Evolutionary conservation across 129 eudicot genomes (phyloP).

Genomic region (Tagetes erecta): DNA sequence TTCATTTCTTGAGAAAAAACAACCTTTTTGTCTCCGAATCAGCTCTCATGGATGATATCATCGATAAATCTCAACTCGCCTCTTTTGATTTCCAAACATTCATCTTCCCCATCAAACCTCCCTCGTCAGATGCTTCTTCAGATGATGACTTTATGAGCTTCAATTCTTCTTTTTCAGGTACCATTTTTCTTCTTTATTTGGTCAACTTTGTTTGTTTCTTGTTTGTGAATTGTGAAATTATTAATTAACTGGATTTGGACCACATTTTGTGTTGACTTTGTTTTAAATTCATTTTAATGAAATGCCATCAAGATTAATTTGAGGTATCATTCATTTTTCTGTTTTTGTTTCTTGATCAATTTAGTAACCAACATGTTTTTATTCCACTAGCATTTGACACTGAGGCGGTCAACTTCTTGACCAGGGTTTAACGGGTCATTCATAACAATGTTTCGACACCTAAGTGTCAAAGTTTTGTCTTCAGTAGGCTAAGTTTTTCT

Average conservation of each 20-base stretch:
- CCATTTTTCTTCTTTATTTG: not conserved
- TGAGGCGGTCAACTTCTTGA: too few species aligned
- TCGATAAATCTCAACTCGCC: constrained; percentile 52
- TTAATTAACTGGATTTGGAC: constrained; percentile 29
- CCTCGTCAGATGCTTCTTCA: constrained; percentile 53
- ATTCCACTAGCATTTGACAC: too few species aligned
- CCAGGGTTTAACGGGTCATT: too few species aligned
- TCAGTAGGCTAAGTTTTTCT: too few species aligned
- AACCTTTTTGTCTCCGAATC: constrained; percentile 66
- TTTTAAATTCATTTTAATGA: constrained; percentile 10
- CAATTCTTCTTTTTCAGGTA: constrained; percentile 63
- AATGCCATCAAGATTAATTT: constrained; percentile 8
- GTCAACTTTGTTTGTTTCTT: not conserved
- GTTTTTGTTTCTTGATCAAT: not conserved
- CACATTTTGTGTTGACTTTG: constrained; percentile 16
- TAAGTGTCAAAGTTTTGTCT: too few species aligned
- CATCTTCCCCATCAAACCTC: constrained; percentile 54
- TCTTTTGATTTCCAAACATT: constrained; percentile 63
- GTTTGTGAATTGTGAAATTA: constrained; percentile 1
- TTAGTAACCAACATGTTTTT: too few species aligned
- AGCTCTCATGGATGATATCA: constrained; percentile 76
- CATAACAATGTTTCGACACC: too few species aligned
- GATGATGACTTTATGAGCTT: constrained; percentile 80
- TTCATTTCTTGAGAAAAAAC: constrained; percentile 58
- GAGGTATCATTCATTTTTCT: not conserved